Evolutionary conservation across 2,329 filamentous ascomycete genomes (phyloP).

Genomic region (Hypoxylon sp.): DNA sequence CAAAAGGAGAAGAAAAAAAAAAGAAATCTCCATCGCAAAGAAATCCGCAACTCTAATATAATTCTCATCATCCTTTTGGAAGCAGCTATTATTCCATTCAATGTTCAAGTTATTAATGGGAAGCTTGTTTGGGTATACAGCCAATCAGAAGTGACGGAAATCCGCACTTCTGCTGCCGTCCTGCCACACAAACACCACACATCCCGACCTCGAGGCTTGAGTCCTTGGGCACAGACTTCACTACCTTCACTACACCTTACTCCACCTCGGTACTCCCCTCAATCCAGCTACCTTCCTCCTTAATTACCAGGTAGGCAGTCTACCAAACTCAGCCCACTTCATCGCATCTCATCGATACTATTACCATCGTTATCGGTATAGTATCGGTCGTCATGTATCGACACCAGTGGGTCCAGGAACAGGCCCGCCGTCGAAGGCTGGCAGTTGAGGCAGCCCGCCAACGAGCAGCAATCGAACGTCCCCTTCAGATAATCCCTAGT

Average conservation of each 20-base stretch:
- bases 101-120: background rate
- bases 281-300: background rate
- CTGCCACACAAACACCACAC: background rate
- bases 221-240: background rate
- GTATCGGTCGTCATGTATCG: conserved; percentile 22
- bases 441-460: conserved; percentile 24
- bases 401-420: conserved; percentile 7
- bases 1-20: no score
- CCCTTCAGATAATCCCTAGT: conserved; percentile 24
- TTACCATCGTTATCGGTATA: background rate
- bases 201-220: conserved; percentile 1
- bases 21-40: no score
- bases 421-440: conserved; percentile 22
- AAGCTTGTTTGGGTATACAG: background rate
- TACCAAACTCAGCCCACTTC: background rate
- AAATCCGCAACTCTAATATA: no score
- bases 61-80: no score
- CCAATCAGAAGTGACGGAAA: background rate
- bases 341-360: background rate
- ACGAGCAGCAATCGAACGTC: conserved; percentile 33
- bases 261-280: background rate
- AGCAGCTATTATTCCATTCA: no score
- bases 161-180: background rate
- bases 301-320: background rate
- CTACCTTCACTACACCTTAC: background rate